Base-by-base conservation (phyloP, 2,329 filamentous ascomycete species). In the Dactylellina cionopaga region DNA sequence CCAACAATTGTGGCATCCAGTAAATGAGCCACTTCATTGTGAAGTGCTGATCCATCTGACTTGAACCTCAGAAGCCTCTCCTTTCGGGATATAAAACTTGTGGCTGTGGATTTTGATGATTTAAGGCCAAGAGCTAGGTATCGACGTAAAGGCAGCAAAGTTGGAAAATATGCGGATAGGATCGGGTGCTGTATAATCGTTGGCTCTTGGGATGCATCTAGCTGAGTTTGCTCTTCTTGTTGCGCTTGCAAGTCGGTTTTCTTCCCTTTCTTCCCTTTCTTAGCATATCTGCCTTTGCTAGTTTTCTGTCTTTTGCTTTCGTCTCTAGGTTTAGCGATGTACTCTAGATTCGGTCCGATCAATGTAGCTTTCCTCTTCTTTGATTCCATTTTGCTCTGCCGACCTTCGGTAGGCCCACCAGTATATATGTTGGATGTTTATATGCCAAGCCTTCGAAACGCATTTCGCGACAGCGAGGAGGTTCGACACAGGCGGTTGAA, bases 1-100 rank as follows among this genome's bases (percentile, higher is more conserved):
- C 89, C 90, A 39, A 96, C 84, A 13, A 95, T 79, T 0, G 87
- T 88, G 1, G 84, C 84, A 80, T 95, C 91, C 31, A 96, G 86
- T 24, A 94, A 80, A 1, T 78, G 78, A 3, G 82, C 83, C 9
- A 93, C 78, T 27, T 76, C 70, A 35, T 56, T 60, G 13, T 63
- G 56, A 6, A 63, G 22, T 6, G 3, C 24, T 13, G 56, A 70
- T 11, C 65, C 60, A 62, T 74, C 55, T 1, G 74, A 65, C 29
- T 71, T 66, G 19, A 56, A 74, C 15, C 56, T 68, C n/a, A 47
- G 35, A 3, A 68, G 56, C 9, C 39, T 39, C 39, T 56, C 56
- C 11, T 39, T 68, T 35, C 69, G 55, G 22, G 62, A 56, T 35
- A 62, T 66, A 7, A 56, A 68, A 39, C 62, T 68, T 9, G 56